Evolutionary conservation across 805 yeast species (phyloP), one percentile per base, ranked within the genome.

Genomic region (Hanseniaspora mollemarum): DNA sequence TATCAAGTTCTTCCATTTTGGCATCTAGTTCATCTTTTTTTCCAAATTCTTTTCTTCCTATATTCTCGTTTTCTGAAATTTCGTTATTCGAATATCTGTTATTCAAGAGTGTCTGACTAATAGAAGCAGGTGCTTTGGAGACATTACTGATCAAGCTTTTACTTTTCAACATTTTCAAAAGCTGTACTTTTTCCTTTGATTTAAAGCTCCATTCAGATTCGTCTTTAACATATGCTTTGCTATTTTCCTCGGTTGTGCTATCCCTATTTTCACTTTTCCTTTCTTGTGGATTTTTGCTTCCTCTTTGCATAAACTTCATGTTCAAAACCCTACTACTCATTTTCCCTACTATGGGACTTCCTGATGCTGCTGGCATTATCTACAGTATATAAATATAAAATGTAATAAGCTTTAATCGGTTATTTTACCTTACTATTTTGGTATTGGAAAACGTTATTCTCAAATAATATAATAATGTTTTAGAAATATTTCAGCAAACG

Each of bases 281-380:
- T n/a, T 61, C 60, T 35, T 66, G 71, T 21, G 73, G 3, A n/a
- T 21, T 31, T 3, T 24, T 39, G 1, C 24, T 21, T 18, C 43
- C 76, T 32, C 71, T 62, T 42, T 63, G 68, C 80, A 78, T 76
- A 68, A 78, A 80, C 71, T 85, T 86, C 95, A 86, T 86, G 74
- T 81, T 82, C 78, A 81, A 70, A 58, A 86, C 84, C 59, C 87
- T 74, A 58, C 77, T 76, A 25, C 92, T 82, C 52, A 78, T 66
- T 43, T 64, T 62, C 15, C 66, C 69, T 38, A 60, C 61, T 15
- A 60, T 59, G 21, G 55, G 55, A 38, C 56, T 48, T 40, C 45
- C 45, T 15, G 51, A 24, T 13, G 51, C 51, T 15, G 46, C 43
- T 56, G 62, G 58, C 60, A 38, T 43, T 15, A 18, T 54, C 21